A percentile compares a stretch with the other conserved stretches of the same genome.
phyloP scores from a whole-genome alignment of 2,329 filamentous ascomycete genomes.

The Diaporthe sp. region DNA sequence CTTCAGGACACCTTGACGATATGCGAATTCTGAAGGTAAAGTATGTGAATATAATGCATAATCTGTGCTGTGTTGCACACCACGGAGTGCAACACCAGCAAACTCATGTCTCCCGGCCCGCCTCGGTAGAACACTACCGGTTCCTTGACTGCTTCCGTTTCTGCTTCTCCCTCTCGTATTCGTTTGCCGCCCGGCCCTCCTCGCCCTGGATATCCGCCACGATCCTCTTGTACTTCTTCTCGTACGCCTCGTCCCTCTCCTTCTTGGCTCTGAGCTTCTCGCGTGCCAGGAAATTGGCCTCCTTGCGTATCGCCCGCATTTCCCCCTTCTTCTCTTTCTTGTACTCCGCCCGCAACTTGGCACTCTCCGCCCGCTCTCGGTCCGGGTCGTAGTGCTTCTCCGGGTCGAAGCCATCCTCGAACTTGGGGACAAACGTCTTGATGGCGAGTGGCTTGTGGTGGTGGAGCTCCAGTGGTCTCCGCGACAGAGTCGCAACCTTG shows the following conservation, averaged over 20 bases:
- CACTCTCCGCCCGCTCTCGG: constrained; percentile 85
- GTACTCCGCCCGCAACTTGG: constrained; percentile 88
- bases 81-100: neutral
- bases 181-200: constrained; percentile 87
- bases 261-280: constrained; percentile 94
- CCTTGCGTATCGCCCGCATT: constrained; percentile 92
- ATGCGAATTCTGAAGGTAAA: neutral
- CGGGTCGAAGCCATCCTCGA: constrained; percentile 95
- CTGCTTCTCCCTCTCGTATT: constrained; percentile 88
- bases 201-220: constrained; percentile 96
- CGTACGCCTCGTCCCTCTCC: constrained; percentile 91
- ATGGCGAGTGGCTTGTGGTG: constrained; percentile 90
- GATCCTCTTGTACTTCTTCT: constrained; percentile 93
- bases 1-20: neutral
- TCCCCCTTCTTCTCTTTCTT: constrained; percentile 96
- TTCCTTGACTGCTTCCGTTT: constrained; percentile 73
- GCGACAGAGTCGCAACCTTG: constrained; percentile 70
- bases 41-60: neutral
- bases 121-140: neutral
- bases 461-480: constrained; percentile 87
- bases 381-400: constrained; percentile 98
- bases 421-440: constrained; percentile 89
- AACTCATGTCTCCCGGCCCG: neutral
- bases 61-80: constrained; percentile 24
- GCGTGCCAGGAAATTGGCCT: constrained; percentile 91